Evolutionary conservation across 495 filamentous ascomycete species (phyloP).

Genomic region (Penicillium cataractarum): DNA sequence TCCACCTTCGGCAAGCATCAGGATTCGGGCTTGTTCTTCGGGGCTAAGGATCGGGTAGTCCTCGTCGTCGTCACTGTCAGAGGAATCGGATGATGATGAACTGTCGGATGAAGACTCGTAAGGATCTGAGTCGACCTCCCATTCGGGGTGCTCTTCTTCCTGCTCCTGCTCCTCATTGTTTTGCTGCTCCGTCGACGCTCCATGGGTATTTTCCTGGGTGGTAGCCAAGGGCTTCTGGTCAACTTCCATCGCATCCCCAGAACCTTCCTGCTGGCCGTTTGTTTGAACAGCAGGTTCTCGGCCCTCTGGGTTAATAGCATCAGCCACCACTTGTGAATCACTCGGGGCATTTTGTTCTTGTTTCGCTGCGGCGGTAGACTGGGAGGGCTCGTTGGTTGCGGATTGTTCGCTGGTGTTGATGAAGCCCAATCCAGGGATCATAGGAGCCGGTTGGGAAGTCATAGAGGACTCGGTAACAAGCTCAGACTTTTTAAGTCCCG

Average conservation of each 20-base stretch:
- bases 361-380: neutral
- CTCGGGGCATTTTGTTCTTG: neutral
- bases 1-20: conserved; percentile 74
- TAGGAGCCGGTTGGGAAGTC: conserved; percentile 22
- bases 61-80: conserved; percentile 71
- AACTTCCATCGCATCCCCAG: conserved; percentile 41
- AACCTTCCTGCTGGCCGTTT: conserved; percentile 6
- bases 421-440: conserved; percentile 47
- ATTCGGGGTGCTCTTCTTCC: conserved; percentile 70
- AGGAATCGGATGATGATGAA: conserved; percentile 55
- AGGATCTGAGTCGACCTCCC: conserved; percentile 68
- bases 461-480: conserved; percentile 12
- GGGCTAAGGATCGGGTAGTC: conserved; percentile 72
- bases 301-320: neutral
- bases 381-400: conserved; percentile 21
- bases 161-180: conserved; percentile 42
- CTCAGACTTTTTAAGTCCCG: conserved; percentile 4
- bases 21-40: conserved; percentile 75
- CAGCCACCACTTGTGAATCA: neutral
- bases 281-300: conserved; percentile 14
- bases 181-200: conserved; percentile 6
- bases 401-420: conserved; percentile 33
- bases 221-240: conserved; percentile 27
- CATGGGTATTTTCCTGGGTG: conserved; percentile 14
- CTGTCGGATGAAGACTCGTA: conserved; percentile 59